These are phyloP conservation scores for Ophiostoma perfectum DNA, from an alignment of 2,329 filamentous ascomycete genomes.

Conservation along the genomic window DNA sequence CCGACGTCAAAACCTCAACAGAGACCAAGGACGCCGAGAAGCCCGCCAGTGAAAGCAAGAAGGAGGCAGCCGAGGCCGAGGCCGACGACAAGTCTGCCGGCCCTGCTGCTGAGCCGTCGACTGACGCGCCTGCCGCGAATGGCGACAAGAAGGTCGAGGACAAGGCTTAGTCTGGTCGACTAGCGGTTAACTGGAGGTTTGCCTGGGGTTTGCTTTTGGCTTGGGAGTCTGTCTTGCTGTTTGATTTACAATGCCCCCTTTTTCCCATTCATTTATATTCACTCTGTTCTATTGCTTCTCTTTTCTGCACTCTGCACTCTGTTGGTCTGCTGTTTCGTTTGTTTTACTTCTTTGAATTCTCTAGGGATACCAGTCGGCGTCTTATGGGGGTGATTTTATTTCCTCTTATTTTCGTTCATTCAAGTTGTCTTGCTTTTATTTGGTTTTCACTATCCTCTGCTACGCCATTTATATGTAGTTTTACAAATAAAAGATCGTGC, in stretches of 20 bases:
- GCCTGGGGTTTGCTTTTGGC: too few relatives aligned
- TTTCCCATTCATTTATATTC: not conserved
- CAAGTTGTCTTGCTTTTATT: too few relatives aligned
- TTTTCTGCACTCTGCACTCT: not conserved
- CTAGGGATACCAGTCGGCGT: slow-evolving; percentile 13
- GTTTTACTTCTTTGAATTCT: not conserved
- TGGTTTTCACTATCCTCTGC: not conserved
- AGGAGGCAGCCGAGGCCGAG: slow-evolving; percentile 21
- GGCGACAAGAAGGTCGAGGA: slow-evolving; percentile 5
- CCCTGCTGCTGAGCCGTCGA: not conserved
- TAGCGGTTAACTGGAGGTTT: too few relatives aligned
- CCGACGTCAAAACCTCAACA: not conserved
- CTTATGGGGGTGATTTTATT: not conserved
- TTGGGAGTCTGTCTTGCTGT: not conserved
- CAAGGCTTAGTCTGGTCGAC: not conserved
- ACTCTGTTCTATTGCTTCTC: not conserved
- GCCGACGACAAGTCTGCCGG: slow-evolving; percentile 13
- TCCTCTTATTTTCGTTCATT: not conserved
- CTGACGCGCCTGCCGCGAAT: not conserved
- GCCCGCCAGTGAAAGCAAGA: slow-evolving; percentile 13
- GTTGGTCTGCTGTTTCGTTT: not conserved
- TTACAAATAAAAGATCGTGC: not conserved
- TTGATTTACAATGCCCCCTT: not conserved
- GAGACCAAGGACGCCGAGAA: slow-evolving; percentile 6
- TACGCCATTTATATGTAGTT: not conserved